Percentiles rank a stretch among this genome's conserved stretches.
These are phyloP conservation scores for Sindora glabra DNA, from an alignment of 306 rosid species.

Conservation along the genomic window DNA sequence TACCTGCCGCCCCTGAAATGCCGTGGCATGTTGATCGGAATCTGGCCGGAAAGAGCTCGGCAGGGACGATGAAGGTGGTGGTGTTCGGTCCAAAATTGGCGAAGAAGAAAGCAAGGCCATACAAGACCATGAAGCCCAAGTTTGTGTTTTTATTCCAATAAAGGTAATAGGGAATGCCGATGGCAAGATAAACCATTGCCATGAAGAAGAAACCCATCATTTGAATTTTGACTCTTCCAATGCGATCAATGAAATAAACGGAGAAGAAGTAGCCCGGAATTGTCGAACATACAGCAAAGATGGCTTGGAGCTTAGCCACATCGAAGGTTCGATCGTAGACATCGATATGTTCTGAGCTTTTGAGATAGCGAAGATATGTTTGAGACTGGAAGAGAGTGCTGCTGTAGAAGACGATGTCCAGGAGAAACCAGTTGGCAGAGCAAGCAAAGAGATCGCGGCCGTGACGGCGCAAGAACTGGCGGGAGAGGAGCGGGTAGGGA, in stretches of 20 bases:
- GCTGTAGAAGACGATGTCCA: constrained; percentile 71
- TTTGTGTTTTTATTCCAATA: constrained; percentile 12
- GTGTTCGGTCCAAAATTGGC: constrained; percentile 90
- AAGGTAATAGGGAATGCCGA: constrained; percentile 48
- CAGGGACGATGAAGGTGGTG: constrained; percentile 72
- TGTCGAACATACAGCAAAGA: constrained; percentile 45
- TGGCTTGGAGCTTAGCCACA: constrained; percentile 49
- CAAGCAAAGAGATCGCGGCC: constrained; percentile 65
- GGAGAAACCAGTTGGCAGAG: constrained; percentile 45
- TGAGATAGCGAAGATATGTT: constrained; percentile 21
- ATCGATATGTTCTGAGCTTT: fast-evolving
- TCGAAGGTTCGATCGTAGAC: constrained; percentile 30
- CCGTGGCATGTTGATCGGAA: constrained; percentile 79
- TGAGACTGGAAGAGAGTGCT: constrained; percentile 61
- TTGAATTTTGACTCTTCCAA: constrained; percentile 63
- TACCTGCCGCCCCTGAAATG: constrained; percentile 65
- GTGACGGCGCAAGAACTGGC: constrained; percentile 41
- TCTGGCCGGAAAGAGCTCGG: constrained; percentile 75
- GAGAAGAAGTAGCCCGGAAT: constrained; percentile 78
- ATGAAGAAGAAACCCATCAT: constrained; percentile 53
- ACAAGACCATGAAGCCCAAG: constrained; percentile 38
- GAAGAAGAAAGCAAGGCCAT: constrained; percentile 69
- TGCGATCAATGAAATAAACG: constrained; percentile 54
- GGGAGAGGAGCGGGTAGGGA: constrained; percentile 35
- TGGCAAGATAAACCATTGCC: constrained; percentile 38